Percentiles rank a stretch among this genome's conserved stretches.
Conservation (phyloP, 1,284 basidiomycete genomes). For the Exobasidium rhododendri region DNA sequence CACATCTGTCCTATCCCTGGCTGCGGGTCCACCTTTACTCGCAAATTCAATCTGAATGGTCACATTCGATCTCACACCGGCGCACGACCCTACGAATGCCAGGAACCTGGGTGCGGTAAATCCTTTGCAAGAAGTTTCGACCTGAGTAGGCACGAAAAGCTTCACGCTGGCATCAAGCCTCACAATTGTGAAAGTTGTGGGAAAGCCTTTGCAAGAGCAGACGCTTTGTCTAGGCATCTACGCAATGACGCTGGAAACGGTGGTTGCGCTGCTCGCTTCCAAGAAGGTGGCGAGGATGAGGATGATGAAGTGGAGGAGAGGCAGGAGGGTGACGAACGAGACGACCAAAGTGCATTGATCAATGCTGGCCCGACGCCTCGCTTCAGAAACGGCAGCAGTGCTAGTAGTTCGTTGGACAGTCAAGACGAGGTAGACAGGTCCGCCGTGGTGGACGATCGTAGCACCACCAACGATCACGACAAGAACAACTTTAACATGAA, state of each 20-base stretch:
- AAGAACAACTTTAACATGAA: too few relatives aligned
- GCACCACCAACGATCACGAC: background rate
- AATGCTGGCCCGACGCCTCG: background rate
- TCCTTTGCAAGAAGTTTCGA: conserved; percentile 92
- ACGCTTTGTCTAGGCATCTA: conserved; percentile 37
- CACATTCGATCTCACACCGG: conserved; percentile 95
- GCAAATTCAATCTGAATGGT: conserved; percentile 64
- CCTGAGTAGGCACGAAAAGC: conserved; percentile 70
- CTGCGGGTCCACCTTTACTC: conserved; percentile 69
- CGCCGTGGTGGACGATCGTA: too few relatives aligned
- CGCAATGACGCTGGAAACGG: conserved; percentile 31
- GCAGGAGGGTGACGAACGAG: background rate
- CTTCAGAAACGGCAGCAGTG: background rate
- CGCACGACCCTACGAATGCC: conserved; percentile 86
- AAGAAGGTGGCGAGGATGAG: background rate
- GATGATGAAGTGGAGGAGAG: background rate
- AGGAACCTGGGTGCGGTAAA: conserved; percentile 88
- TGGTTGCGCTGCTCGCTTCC: conserved; percentile 8
- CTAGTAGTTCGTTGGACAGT: background rate
- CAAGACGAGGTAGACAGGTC: background rate
- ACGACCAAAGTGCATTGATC: background rate
- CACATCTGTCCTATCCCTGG: conserved; percentile 91
- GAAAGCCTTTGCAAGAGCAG: conserved; percentile 39
- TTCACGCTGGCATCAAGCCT: conserved; percentile 74
- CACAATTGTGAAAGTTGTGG: conserved; percentile 70